Evolutionary conservation across 208 protist species (phyloP), one percentile per base, ranked within the genome.

Genomic region (Leishmania martiniquensis): DNA sequence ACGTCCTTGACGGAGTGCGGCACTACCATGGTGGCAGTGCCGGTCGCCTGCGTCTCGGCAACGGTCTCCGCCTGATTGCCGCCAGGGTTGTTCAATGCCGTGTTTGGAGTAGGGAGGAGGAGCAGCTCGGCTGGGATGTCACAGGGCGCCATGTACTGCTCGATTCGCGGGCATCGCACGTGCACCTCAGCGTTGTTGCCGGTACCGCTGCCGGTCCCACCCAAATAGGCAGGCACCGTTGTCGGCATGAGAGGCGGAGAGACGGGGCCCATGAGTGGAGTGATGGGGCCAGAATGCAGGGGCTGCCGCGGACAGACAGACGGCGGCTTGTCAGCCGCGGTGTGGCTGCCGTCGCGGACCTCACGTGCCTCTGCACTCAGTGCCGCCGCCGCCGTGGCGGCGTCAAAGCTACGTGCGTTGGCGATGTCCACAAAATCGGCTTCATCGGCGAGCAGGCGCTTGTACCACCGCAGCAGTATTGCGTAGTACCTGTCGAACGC

Each of bases 401-500:
- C 42, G 12, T 55, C 37, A 42, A 39, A 17, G 75, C 75, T n/a
- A 55, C 47, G 20, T 29, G 68, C 49, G 62, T 52, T 70, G 67
- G 66, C 76, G n/a, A 72, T 10, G 17, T 49, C 65, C 7, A 86
- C 73, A 49, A 89, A 88, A 72, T 83, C 84, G 32, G 39, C 76
- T 75, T 93, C 89, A 32, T 80, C 80, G 6, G 80, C 84, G 7
- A 89, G 63, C 10, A 77, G 71, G 60, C 89, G 86, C 32, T 83
- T 79, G 75, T 93, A 93, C 89, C 89, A 93, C 0, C 89, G 82
- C 66, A 83, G 39, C 37, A 88, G 77, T 68, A 83, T 70, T 1
- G 12, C 51, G 62, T 76, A 81, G 75, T 79, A 85, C 44, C 45
- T n/a, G 52, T 76, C 63, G 75, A 62, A 62, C 25, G 57, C 57